Evolutionary conservation across 2,329 filamentous ascomycete species (phyloP).

Genomic region (Trichothecium roseum): DNA sequence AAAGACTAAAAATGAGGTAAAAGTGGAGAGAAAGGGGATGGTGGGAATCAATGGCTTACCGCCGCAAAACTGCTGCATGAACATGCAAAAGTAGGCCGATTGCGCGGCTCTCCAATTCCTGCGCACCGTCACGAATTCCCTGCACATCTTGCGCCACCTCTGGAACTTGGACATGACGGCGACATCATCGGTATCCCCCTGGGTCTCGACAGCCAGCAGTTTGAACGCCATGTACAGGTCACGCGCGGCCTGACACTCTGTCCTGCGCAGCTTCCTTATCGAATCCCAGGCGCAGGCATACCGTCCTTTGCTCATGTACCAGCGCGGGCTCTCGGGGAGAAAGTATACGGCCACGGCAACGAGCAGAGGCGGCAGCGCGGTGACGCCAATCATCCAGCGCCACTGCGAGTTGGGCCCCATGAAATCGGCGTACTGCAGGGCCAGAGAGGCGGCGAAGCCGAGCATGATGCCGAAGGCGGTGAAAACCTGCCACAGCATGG

Average conservation of each 20-base stretch:
- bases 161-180: not conserved
- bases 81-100: constrained; percentile 22
- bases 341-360: constrained; percentile 35
- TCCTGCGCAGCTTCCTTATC: constrained; percentile 33
- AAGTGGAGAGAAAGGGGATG: no score
- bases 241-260: constrained; percentile 34
- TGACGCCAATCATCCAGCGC: constrained; percentile 30
- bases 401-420: constrained; percentile 12
- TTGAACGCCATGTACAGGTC: constrained; percentile 38
- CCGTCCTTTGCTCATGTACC: constrained; percentile 36
- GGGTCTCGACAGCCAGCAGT: constrained; percentile 16
- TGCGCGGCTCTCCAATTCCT: constrained; percentile 20
- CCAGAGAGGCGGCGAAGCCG: constrained; percentile 20
- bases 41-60: constrained; percentile 44
- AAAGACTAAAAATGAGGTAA: no score
- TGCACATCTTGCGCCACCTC: constrained; percentile 10
- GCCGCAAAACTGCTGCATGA: constrained; percentile 25
- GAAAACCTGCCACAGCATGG: constrained; percentile 21
- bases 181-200: constrained; percentile 12
- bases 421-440: constrained; percentile 6
- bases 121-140: constrained; percentile 17
- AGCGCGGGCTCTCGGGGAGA: constrained; percentile 39
- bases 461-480: constrained; percentile 26
- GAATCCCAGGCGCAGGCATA: constrained; percentile 33
- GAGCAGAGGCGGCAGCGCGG: constrained; percentile 38